Conservation (phyloP, 208 protist species). For the Trypanosoma caninum region DNA sequence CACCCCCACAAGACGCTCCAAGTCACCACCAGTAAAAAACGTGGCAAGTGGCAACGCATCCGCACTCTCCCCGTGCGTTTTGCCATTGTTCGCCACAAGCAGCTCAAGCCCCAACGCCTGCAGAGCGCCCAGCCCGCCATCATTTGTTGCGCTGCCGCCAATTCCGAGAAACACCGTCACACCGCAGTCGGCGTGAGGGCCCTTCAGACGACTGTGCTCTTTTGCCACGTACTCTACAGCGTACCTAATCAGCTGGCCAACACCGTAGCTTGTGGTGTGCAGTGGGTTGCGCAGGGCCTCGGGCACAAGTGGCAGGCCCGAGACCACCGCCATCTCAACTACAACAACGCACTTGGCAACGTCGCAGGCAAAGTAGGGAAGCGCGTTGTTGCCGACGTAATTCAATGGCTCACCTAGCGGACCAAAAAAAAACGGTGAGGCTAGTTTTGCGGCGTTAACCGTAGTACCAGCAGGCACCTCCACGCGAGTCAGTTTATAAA, state of each 20-base stretch:
- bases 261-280: slow-evolving; percentile 69
- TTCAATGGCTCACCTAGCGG: slow-evolving; percentile 42
- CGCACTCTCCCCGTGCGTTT: background rate
- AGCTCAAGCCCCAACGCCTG: slow-evolving; percentile 71
- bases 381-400: background rate
- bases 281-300: slow-evolving; percentile 39
- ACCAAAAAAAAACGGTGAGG: slow-evolving; percentile 31
- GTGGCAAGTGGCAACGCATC: slow-evolving; percentile 11
- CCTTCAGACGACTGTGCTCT: background rate
- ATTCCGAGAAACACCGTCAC: slow-evolving; percentile 64
- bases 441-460: too few relatives aligned
- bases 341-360: slow-evolving; percentile 38
- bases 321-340: slow-evolving; percentile 75
- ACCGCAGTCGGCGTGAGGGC: slow-evolving; percentile 5
- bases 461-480: background rate
- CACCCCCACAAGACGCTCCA: slow-evolving; percentile 38
- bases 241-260: slow-evolving; percentile 61
- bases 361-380: slow-evolving; percentile 62
- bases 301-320: slow-evolving; percentile 54
- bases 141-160: slow-evolving; percentile 82
- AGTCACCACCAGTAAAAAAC: slow-evolving; percentile 55
- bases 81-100: slow-evolving; percentile 22
- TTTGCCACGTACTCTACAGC: slow-evolving; percentile 40
- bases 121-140: slow-evolving; percentile 73
- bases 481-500: slow-evolving; percentile 1